phyloP scores from a whole-genome alignment of 352 stramenopile species.

The Pythium oligandrum region DNA sequence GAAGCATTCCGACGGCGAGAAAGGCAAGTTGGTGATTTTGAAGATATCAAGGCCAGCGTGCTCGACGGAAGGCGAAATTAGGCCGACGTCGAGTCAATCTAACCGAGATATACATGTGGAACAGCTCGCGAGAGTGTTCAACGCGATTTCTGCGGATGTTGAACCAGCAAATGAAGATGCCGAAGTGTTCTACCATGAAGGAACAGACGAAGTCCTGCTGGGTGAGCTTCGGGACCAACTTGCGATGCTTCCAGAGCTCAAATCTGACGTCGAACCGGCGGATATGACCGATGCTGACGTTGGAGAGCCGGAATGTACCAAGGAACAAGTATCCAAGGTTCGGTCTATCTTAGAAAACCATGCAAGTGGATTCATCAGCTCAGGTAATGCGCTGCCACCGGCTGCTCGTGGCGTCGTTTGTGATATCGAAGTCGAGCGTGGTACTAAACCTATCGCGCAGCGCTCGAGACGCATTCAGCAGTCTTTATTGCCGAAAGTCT shows the following conservation, averaged over 20 bases:
- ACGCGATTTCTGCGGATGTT: background rate
- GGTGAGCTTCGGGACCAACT: conserved; percentile 2
- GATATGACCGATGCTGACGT: conserved; percentile 12
- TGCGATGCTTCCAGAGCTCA: conserved; percentile 9
- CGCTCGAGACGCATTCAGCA: conserved; percentile 2
- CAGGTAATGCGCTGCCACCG: conserved; percentile 12
- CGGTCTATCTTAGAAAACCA: conserved; percentile 1
- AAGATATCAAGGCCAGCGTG: too few species aligned
- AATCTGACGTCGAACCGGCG: background rate
- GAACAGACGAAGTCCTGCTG: conserved; percentile 1
- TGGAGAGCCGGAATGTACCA: conserved; percentile 6
- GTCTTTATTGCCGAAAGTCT: conserved; percentile 5
- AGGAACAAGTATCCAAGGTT: background rate
- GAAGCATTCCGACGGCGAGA: too few species aligned
- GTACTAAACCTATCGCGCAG: conserved; percentile 8
- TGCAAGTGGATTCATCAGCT: conserved; percentile 3
- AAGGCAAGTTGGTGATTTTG: too few species aligned
- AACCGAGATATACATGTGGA: too few species aligned
- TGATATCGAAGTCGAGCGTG: conserved; percentile 13
- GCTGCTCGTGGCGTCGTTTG: conserved; percentile 9
- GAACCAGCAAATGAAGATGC: background rate
- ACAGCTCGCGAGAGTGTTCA: background rate
- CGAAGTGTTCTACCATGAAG: background rate
- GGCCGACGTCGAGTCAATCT: too few species aligned
- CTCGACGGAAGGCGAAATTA: too few species aligned